phyloP scores from a whole-genome alignment of 306 rosid species.

The Luffa acutangula region DNA sequence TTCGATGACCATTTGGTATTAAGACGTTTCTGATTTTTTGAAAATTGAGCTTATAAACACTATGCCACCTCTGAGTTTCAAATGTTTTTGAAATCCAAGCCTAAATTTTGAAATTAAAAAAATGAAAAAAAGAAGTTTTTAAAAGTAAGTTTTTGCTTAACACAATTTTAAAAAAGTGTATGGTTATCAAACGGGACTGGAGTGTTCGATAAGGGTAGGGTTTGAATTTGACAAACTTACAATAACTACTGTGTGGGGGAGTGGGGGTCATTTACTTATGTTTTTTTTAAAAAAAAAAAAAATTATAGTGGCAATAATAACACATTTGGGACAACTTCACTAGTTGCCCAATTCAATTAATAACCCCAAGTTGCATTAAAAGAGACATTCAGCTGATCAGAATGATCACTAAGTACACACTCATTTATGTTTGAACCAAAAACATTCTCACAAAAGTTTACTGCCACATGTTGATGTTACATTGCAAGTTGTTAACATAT shows the following conservation, averaged over 20 bases:
- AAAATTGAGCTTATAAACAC: no score
- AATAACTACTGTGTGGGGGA: neutral
- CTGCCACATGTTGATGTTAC: neutral
- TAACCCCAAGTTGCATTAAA: constrained; percentile 7
- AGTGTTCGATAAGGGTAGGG: neutral
- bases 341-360: constrained; percentile 4
- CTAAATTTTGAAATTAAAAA: no score
- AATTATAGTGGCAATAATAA: neutral
- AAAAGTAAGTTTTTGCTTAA: no score
- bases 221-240: neutral
- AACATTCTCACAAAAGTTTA: neutral
- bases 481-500: neutral
- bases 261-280: neutral
- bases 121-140: no score
- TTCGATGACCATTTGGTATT: no score
- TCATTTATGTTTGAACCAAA: constrained; percentile 1
- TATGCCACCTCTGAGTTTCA: no score
- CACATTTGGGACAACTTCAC: constrained; percentile 6
- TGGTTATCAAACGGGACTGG: neutral
- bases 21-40: no score
- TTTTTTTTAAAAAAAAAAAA: no score
- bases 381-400: constrained; percentile 6
- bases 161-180: no score
- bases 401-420: neutral
- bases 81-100: no score